phyloP scores from a whole-genome alignment of 108 stramenopile genomes.

The Chaetoceros tenuissimus region DNA sequence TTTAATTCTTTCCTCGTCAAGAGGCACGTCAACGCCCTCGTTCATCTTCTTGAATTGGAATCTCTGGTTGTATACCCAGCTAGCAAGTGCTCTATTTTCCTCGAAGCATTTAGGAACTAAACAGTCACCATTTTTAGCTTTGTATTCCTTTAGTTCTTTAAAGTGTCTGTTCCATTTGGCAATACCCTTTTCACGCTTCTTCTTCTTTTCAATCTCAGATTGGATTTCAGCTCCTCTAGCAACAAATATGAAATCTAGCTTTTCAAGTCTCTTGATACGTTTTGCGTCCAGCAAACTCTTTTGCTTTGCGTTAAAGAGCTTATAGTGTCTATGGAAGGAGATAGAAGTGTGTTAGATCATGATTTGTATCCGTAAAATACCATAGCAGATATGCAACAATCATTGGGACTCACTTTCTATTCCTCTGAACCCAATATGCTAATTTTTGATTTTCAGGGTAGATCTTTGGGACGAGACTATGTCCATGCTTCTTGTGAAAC shows the following conservation, averaged over 20 bases:
- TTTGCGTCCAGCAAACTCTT: neutral
- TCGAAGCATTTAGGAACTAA: neutral
- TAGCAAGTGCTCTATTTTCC: neutral
- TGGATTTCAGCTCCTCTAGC: neutral
- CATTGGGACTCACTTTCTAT: no score
- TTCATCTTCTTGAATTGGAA: neutral
- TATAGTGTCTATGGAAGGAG: neutral
- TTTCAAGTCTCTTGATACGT: neutral
- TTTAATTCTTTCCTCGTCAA: neutral
- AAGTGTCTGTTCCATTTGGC: neutral
- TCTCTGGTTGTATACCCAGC: neutral
- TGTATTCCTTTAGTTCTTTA: neutral
- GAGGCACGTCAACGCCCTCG: neutral
- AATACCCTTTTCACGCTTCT: neutral
- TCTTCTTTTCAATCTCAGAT: neutral
- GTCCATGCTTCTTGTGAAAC: constrained; percentile 2
- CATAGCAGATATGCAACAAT: neutral
- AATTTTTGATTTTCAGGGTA: constrained; percentile 1
- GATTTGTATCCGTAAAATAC: no score
- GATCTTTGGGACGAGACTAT: constrained; percentile 8
- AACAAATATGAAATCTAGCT: neutral
- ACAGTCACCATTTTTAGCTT: neutral
- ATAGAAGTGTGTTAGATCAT: neutral
- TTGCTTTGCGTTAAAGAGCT: neutral
- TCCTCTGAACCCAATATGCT: constrained; percentile 5